These are phyloP conservation scores for Phyllostachys edulis DNA, from an alignment of 176 grass and related monocot genomes.

Conservation along the genomic window DNA sequence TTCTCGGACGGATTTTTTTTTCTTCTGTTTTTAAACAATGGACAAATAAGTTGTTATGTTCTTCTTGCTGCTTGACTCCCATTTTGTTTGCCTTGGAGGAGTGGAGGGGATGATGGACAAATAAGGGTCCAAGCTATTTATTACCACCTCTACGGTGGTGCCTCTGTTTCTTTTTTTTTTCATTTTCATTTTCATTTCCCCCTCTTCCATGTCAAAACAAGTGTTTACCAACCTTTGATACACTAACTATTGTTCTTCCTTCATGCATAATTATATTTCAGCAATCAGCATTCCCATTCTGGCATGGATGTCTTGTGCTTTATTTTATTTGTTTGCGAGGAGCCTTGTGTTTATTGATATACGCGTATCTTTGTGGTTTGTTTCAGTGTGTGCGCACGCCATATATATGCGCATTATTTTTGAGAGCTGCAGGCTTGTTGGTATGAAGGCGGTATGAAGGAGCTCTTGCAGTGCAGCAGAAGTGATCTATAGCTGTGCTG, in stretches of 20 bases:
- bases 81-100: slow-evolving; percentile 54
- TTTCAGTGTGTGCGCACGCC: background rate
- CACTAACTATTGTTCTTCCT: slow-evolving; percentile 24
- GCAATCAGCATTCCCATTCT: background rate
- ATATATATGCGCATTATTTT: background rate
- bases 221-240: slow-evolving; percentile 19
- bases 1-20: background rate
- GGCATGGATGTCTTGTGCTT: background rate
- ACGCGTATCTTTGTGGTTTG: background rate
- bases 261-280: background rate
- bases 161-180: slow-evolving; percentile 3
- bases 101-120: slow-evolving; percentile 28
- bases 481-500: background rate
- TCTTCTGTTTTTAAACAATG: slow-evolving; percentile 9
- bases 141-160: slow-evolving; percentile 38
- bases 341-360: background rate
- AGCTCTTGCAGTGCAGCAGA: background rate
- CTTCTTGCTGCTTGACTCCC: slow-evolving; percentile 25
- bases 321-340: background rate
- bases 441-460: background rate
- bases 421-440: background rate
- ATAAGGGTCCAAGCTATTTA: slow-evolving; percentile 32
- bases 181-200: background rate
- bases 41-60: slow-evolving; percentile 50
- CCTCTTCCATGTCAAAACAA: slow-evolving; percentile 64